A percentile compares a stretch with the other conserved stretches of the same genome.
These are phyloP conservation scores for Penicillium coprophilum DNA, from an alignment of 495 filamentous ascomycete genomes.

Conservation along the genomic window DNA sequence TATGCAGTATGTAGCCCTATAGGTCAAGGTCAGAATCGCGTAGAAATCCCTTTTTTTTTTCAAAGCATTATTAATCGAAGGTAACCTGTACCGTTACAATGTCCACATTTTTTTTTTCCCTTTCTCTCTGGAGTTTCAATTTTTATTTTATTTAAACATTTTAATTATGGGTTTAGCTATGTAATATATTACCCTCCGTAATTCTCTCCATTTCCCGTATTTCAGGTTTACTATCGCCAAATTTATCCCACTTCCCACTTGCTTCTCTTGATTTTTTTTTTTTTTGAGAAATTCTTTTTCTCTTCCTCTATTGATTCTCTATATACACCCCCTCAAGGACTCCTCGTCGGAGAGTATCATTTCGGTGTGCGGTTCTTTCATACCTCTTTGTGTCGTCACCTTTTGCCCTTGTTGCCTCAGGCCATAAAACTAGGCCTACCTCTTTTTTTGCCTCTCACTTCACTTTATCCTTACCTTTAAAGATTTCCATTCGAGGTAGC, in stretches of 20 bases:
- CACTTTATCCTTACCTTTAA: constrained; percentile 11
- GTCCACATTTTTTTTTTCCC: constrained; percentile 12
- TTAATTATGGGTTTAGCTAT: background rate
- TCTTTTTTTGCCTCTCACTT: constrained; percentile 28
- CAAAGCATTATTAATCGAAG: background rate
- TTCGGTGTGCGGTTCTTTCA: constrained; percentile 8
- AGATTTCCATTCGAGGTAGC: constrained; percentile 15
- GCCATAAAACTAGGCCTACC: constrained; percentile 25
- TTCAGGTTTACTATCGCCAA: constrained; percentile 31
- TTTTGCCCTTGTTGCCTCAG: constrained; percentile 35
- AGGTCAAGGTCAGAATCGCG: constrained; percentile 3
- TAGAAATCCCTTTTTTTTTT: background rate
- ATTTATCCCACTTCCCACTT: constrained; percentile 21
- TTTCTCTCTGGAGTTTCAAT: background rate
- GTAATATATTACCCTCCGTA: constrained; percentile 12
- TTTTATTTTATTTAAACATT: background rate
- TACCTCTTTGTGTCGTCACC: constrained; percentile 33
- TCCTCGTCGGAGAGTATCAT: background rate
- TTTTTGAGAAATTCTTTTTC: constrained; percentile 7
- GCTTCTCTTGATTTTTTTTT: constrained; percentile 16
- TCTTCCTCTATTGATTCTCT: constrained; percentile 11
- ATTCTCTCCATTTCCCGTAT: constrained; percentile 25
- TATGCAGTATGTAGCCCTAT: constrained; percentile 14
- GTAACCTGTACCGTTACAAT: constrained; percentile 13
- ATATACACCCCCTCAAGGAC: constrained; percentile 5